These are phyloP conservation scores for Kuraishia borneana DNA, from an alignment of 805 yeast genomes.

Conservation along the genomic window DNA sequence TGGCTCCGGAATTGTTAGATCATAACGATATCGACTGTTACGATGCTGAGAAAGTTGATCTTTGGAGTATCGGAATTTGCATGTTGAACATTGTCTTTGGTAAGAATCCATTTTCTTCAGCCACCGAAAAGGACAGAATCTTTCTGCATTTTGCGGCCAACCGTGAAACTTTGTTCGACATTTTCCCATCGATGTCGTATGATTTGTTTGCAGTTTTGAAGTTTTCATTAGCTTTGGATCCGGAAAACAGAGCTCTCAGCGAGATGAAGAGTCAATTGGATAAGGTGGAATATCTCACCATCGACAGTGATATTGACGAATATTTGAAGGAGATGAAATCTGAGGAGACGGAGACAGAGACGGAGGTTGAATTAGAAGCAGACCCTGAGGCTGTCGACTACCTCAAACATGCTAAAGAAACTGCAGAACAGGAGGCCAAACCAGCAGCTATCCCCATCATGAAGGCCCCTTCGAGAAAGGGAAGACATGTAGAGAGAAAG, in stretches of 20 bases:
- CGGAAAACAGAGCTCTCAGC: constrained; percentile 63
- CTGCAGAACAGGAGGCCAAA: constrained; percentile 4
- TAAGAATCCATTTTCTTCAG: constrained; percentile 38
- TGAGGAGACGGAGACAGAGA: constrained; percentile 3
- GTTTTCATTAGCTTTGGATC: constrained; percentile 72
- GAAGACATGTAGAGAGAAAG: constrained; percentile 30
- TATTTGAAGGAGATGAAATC: background rate
- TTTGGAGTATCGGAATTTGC: constrained; percentile 45
- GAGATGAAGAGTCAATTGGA: constrained; percentile 50
- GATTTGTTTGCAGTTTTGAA: constrained; percentile 82
- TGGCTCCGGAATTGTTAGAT: constrained; percentile 38
- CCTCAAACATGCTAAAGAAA: background rate
- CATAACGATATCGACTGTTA: constrained; percentile 11
- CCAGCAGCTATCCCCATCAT: constrained; percentile 3
- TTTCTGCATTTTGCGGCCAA: constrained; percentile 79
- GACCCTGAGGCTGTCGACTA: constrained; percentile 1
- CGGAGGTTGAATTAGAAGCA: constrained; percentile 4
- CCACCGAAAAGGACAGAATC: constrained; percentile 43
- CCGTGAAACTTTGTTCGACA: constrained; percentile 84
- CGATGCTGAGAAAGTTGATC: constrained; percentile 36
- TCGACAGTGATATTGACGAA: constrained; percentile 44
- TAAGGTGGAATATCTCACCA: constrained; percentile 58
- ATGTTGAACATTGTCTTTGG: constrained; percentile 39
- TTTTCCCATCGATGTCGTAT: constrained; percentile 78
- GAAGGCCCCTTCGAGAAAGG: constrained; percentile 8